Base-by-base conservation (phyloP, 2,329 filamentous ascomycete genomes). In the Pyrenochaeta sp. region DNA sequence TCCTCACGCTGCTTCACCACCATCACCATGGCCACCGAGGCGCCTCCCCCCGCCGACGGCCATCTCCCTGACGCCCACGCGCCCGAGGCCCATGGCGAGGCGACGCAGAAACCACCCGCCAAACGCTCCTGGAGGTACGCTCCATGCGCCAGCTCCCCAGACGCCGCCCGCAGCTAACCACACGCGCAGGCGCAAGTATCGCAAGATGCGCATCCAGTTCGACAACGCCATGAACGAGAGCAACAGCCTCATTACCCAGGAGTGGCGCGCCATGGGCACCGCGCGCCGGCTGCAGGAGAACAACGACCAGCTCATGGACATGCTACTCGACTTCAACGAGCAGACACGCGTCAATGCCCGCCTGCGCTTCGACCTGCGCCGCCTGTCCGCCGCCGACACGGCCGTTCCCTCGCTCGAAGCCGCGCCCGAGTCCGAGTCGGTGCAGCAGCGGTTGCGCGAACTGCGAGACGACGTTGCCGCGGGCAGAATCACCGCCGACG, bases 231-330 rank as follows among this genome's bases (percentile, higher is more conserved):
- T 92, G 82, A 82, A 86, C 44, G 84, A 90, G 55, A 89, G 90
- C 69, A 94, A 96, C 72, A 82, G 86, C 41, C 80, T 94, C 48
- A 94, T 94, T 73, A 84, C 85, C 60, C 81, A 89, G 41, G 91
- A 94, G 71, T 88, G 89, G 69, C 86, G 87, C 72, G 89, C 92
- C 23, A 84, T 88, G 49, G 85, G 87, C 55, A 88, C 90, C 3
- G 89, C 90, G 15, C 91, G 89, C 70, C 83, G 91, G 38, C 81
- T 99, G 48, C 88, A 90, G 43, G 85, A 95, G 61, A 88, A 96
- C 74, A 96, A 96, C 61, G 93, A 97, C 71, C 91, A 92, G 70
- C 76, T 97, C 22, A 83, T 96, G 40, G 93, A 97, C 60, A 76
- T 96, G 8, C 83, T 97, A 22, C 80, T 96, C 50, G 92, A 96